Base-by-base conservation (phyloP, 371 early-diverging fungal species). In the Circinella minor region DNA sequence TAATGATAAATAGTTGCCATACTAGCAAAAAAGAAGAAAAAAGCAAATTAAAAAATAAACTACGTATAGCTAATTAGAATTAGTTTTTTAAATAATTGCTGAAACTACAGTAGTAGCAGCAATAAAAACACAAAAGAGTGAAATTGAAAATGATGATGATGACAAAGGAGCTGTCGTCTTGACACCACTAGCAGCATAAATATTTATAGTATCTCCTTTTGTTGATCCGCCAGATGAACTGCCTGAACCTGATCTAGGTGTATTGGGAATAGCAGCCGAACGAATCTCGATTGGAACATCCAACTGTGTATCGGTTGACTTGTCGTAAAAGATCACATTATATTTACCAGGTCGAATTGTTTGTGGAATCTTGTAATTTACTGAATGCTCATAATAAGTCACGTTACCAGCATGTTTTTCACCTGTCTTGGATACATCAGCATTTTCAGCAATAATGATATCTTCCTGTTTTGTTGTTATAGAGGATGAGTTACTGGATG, bases 361-460 rank as follows among this genome's bases (percentile, higher is more conserved):
- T 17, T 63, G 65, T 34, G 84, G 81, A 62, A 84, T 84, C 18
- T 75, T 70, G 70, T 74, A 84, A 65, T 81, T 84, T 63, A 75
- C 61, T 11, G 79, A 77, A 62, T 84, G 81, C 39, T 84, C 79
- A 63, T 84, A 84, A 17, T 68, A 75, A 13, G 82, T 81, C 9
- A 68, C 36, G 61, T 84, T 81, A 11, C 75, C 74, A 7, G 67
- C 71, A 39, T 66, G 65, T 55, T 74, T 78, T 8, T 67, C 69
- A 18, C 73, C 63, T 1, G 74, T 72, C 67, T 80, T 77, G 49
- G 79, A 77, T 10, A 76, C 71, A 71, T 81, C 84, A 1, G 78
- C 75, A 62, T 71, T 59, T 11, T 74, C 51, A 17, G 76, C 66
- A 66, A 84, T 75, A 9, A 63, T 37, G 15, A 71, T 69, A n/a